These are phyloP conservation scores for Pythium chondricola DNA, from an alignment of 352 stramenopile species.

Conservation along the genomic window DNA sequence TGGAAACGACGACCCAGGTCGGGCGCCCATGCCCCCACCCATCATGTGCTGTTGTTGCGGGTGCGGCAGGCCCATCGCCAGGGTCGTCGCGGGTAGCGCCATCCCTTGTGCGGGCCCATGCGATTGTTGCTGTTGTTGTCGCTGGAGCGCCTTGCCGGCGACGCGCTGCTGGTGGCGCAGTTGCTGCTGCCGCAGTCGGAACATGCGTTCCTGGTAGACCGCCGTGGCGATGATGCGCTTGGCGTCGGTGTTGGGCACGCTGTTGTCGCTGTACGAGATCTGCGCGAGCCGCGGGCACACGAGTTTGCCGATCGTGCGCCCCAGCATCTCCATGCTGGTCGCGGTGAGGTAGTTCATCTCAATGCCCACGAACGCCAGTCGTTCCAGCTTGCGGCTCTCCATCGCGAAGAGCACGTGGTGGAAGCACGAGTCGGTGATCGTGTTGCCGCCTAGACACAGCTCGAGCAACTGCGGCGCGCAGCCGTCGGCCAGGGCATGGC, in stretches of 20 bases:
- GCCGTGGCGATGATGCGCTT: constrained; percentile 72
- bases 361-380: constrained; percentile 71
- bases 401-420: constrained; percentile 78
- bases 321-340: constrained; percentile 83
- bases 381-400: constrained; percentile 55
- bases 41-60: constrained; percentile 5
- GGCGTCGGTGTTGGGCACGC: constrained; percentile 60
- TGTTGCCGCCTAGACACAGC: constrained; percentile 78
- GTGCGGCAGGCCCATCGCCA: neutral
- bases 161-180: constrained; percentile 21
- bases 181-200: constrained; percentile 48
- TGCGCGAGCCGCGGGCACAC: constrained; percentile 74
- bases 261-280: constrained; percentile 86
- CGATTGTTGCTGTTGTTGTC: neutral
- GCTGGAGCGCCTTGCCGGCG: neutral
- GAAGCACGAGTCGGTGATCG: constrained; percentile 79
- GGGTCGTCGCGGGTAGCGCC: neutral
- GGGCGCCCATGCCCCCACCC: neutral
- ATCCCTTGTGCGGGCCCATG: neutral
- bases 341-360: constrained; percentile 83
- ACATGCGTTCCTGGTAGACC: constrained; percentile 74
- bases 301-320: constrained; percentile 73
- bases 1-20: constrained; percentile 17
- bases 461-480: constrained; percentile 61
- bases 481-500: constrained; percentile 61